Base-by-base conservation (phyloP, 148 eudicot genomes). In the Cornus controversa region DNA sequence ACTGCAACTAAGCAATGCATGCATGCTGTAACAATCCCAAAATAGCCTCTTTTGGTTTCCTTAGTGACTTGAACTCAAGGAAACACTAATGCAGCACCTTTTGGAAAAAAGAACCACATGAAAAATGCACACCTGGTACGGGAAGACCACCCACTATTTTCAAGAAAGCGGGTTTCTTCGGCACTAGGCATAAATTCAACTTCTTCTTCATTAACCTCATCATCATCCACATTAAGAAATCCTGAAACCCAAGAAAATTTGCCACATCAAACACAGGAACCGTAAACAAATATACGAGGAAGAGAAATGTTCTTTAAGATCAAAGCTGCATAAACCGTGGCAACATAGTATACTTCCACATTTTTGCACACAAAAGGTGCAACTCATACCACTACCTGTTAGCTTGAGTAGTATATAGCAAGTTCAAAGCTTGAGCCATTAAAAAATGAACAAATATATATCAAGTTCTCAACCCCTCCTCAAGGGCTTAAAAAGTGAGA, bases 121-220 rank as follows among this genome's bases (percentile, higher is more conserved):
- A 74, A 10, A 29, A 22, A 73, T 40, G 75, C 81, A 74, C 37
- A 96, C 99, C 98, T 96, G 79, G 97, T 93, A 78, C 99, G 98
- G 73, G 98, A 80, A 80, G 99, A 96, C 99, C 99, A 96, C 66
- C 99, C 98, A 79, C 88, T 96, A 78, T 93, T 93, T 69, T 93
- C 99, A 23, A 87, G 79, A 70, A 88, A 71, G 73, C 82, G 82
- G 14, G 82, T 73, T 74, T 89, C 91, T 75, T 92, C 95, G 75
- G 86, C 81, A 84, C 84, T 84, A 66, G 91, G 90, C 70, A 77
- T 25, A 81, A 78, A 83, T 74, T 89, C 85, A 75, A 89, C 97
- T 62, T 87, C 90, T 40, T 85, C 90, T 78, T 91, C 97, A 73
- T 77, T 83, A 71, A 77, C 82, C 15, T 93, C 97, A 45, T 96